Base-by-base conservation (phyloP, 352 stramenopile genomes). In the Pythium phragmiticola region DNA sequence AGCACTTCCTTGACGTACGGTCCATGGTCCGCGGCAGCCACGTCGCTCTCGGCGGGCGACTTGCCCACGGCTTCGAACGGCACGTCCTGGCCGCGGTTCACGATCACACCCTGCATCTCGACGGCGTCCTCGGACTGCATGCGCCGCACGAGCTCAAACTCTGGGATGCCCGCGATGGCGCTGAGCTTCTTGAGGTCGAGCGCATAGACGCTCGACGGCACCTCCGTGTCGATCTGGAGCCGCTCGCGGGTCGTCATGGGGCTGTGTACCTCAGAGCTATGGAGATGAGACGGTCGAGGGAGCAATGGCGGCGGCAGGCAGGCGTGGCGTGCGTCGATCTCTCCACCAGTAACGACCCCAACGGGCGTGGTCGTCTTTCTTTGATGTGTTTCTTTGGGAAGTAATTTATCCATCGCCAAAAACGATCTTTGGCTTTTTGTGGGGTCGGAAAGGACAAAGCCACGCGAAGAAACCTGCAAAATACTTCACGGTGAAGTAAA, bases 71-170 rank as follows among this genome's bases (percentile, higher is more conserved):
- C 81, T 50, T 93, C 82, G 41, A 93, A 93, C 5, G 84, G 80
- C 41, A 93, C 84, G 14, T 91, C 80, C 59, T 91, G 78, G 7
- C 84, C 82, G 51, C 78, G 74, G 65, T 88, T 84, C 56, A 93
- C 84, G 47, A 93, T 75, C 39, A 93, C 79, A 57, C 84, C 84
- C 56, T 93, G 84, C 80, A 93, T 91, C 17, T 93, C 82, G 34
- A 91, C 81, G 16, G 82, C 80, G 48, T 90, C 77, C 28, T 89
- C 75, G 7, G 72, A 82, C 65, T 93, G 81, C 82, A 93, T 88
- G 34, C 80, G 77, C 8, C 72, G 69, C 53, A 93, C 80, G 47
- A 93, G 72, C 45, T 93, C 84, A 12, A 56, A 57, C 71, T 88
- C 82, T 7, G 82, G 73, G 68, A 93, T 88, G 34, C 61, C 66